Evolutionary conservation across 257 asterid genomes (phyloP), one percentile per base, ranked within the genome.

Genomic region (Plectranthus barbatus): DNA sequence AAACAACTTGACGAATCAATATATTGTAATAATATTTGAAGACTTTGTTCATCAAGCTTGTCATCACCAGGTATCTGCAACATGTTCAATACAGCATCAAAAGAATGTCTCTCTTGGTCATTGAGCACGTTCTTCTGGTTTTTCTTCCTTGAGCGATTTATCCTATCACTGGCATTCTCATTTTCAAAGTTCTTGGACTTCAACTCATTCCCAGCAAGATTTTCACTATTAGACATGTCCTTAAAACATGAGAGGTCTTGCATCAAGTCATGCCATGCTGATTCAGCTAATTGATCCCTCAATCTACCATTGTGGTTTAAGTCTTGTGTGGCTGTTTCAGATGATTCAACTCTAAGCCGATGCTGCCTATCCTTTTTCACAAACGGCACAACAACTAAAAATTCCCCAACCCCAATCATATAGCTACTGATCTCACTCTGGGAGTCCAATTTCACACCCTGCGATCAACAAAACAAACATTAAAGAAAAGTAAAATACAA

Each of bases 381-480:
- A 76, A 81, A 86, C 1, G 97, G 96, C 65, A 85, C 81, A 53
- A 82, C 62, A 70, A 89, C 95, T 20, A 89, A 50, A 81, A 89
- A 92, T 1, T 86, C 96, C 48, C 77, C 86, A 21, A 37, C 74
- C 60, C 78, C 77, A 63, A 81, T 59, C 52, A 56, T 39, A 59
- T 68, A 77, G 50, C 79, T 78, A 71, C 80, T 74, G 33, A 92
- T 74, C 79, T 74, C 72, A 41, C 76, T 79, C 77, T 76, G 78
- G 81, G 81, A 59, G 49, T 68, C 65, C 82, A 92, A 66, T 76
- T 92, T 92, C 69, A 60, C 77, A 64, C 97, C 99, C 99, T 89
- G 85, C 9, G 44, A 51, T 73, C 74, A 33, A 23, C 47, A 65
- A 31, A 5, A 21, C 34, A 34, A 21, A 59, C 5, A 69, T 11